Conservation (phyloP, 2,329 filamentous ascomycete genomes). For the Cladophialophora chaetospira region DNA sequence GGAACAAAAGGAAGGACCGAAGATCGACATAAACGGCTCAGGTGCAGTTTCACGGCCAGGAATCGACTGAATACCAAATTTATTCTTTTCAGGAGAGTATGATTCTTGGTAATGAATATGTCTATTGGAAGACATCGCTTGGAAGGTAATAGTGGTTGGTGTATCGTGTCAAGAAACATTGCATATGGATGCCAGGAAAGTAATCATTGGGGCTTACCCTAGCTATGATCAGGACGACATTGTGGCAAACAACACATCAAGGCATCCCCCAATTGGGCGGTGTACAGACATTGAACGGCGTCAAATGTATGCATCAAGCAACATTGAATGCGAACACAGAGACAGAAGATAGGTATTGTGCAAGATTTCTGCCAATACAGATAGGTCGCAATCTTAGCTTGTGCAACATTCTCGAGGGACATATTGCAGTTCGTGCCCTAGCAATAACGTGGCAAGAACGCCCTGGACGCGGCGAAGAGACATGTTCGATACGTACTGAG, state of each 20-base stretch:
- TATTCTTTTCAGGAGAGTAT: slow-evolving; percentile 13
- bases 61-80: neutral
- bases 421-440: neutral
- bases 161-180: slow-evolving; percentile 27
- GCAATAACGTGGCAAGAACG: neutral
- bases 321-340: slow-evolving; percentile 15
- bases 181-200: slow-evolving; percentile 6
- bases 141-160: slow-evolving; percentile 17
- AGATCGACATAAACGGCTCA: neutral
- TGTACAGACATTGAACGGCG: slow-evolving; percentile 3
- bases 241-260: slow-evolving; percentile 5
- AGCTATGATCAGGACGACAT: slow-evolving; percentile 13
- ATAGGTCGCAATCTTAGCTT: slow-evolving; percentile 10
- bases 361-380: slow-evolving; percentile 20
- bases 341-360: slow-evolving; percentile 21
- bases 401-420: no score
- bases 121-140: slow-evolving; percentile 22
- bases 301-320: slow-evolving; percentile 16
- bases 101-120: slow-evolving; percentile 19
- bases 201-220: slow-evolving; percentile 11
- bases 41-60: neutral
- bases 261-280: neutral
- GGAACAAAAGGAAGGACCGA: slow-evolving; percentile 13
- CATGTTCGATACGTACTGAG: neutral
- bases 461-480: neutral